Evolutionary conservation across 805 yeast genomes (phyloP), one percentile per base, ranked within the genome.

Genomic region (Myxozyma vanderwaltii): DNA sequence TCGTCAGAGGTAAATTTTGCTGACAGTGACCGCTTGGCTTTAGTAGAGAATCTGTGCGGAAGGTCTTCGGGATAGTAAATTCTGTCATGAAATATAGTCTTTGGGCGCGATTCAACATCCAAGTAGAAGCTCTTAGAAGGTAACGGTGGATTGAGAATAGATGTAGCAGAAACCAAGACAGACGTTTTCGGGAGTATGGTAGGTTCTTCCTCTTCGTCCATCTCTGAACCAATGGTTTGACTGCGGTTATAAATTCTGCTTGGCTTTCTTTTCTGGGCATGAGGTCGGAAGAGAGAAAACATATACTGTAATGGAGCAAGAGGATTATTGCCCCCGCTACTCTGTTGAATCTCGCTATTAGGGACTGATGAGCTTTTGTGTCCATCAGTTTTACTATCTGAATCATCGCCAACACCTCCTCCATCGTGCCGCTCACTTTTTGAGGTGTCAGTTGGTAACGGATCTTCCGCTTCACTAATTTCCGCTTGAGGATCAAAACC

Each of bases 61-160:
- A 87, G 74, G 64, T 87, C 91, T 0, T 73, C 69, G 35, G 84
- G 89, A 12, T 73, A 70, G 70, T 92, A 92, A 0, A 87, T 73
- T 65, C 86, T 84, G 70, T 92, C 98, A 69, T 94, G 97, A 44
- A 92, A 75, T 24, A 92, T 86, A 0, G 85, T 82, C 56, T 82
- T 79, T 8, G 83, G 82, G 46, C 98, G 77, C 0, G 79, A 67
- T 0, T 72, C 72, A 0, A 97, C 97, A 65, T 89, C 82, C 24
- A 79, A 80, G 17, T 91, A 79, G 70, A 81, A 92, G 57, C 79
- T 80, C 52, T 79, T 71, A 0, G 88, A 76, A 0, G 98, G 97
- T 10, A 85, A 75, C 1, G 97, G 96, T 0, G 97, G 95, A 4
- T 88, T 73, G 5, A 92, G 74, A 1, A 89, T 83, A 4, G 86